Conservation (phyloP, 1,139 yeast species). For the Blastobotrys illinoisensis region DNA sequence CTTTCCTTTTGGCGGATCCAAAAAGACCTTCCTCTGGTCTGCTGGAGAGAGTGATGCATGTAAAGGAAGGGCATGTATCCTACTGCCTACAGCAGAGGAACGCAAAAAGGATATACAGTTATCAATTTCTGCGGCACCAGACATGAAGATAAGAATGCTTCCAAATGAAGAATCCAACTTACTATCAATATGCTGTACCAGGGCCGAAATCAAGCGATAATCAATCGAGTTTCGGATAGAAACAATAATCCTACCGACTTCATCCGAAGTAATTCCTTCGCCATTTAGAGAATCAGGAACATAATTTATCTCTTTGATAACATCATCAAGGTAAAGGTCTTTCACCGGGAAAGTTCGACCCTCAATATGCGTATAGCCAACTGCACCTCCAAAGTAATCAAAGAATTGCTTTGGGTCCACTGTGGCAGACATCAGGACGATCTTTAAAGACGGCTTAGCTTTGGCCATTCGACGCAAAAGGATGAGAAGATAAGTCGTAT, state of each 20-base stretch:
- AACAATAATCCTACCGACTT: constrained; percentile 33
- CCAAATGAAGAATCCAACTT: constrained; percentile 49
- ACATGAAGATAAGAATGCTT: constrained; percentile 76
- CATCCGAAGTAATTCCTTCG: constrained; percentile 23
- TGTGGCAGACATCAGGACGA: constrained; percentile 92
- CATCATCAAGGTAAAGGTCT: constrained; percentile 65
- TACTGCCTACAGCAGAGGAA: constrained; percentile 18
- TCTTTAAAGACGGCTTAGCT: constrained; percentile 45
- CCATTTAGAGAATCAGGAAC: constrained; percentile 22
- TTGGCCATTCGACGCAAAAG: constrained; percentile 49
- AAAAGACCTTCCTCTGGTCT: constrained; percentile 78
- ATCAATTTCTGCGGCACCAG: constrained; percentile 86
- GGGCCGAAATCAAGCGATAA: constrained; percentile 58
- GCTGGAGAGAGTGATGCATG: constrained; percentile 81
- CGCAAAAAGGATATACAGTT: constrained; percentile 43
- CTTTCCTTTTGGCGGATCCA: constrained; percentile 43
- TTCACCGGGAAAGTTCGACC: constrained; percentile 91
- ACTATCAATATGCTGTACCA: constrained; percentile 50
- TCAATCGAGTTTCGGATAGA: constrained; percentile 47
- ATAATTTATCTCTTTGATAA: constrained; percentile 47
- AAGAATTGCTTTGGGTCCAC: constrained; percentile 68
- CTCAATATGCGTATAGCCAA: constrained; percentile 57
- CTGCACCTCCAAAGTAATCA: constrained; percentile 47
- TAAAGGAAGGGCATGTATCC: constrained; percentile 49
- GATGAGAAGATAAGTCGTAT: constrained; percentile 78